A percentile compares a stretch with the other conserved stretches of the same genome.
These are phyloP conservation scores for Haematococcus lacustris DNA, from an alignment of 139 green algal genomes.

Conservation along the genomic window DNA sequence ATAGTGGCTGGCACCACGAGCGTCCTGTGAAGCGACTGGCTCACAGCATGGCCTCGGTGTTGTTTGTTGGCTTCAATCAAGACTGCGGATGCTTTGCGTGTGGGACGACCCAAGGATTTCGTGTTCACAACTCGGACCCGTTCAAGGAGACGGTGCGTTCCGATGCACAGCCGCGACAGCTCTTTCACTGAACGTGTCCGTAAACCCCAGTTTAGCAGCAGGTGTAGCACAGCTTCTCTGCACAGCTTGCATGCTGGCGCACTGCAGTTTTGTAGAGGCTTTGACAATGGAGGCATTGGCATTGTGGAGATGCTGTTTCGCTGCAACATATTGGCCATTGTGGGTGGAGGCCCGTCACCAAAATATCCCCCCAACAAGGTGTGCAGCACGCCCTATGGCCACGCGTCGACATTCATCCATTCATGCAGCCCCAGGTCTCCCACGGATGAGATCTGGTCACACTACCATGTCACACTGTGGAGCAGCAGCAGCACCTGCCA, in stretches of 20 bases:
- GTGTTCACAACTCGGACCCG: slow-evolving; percentile 87
- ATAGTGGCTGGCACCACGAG: too few relatives aligned
- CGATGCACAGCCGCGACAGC: too few relatives aligned
- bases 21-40: too few relatives aligned
- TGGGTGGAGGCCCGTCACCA: slow-evolving; percentile 77
- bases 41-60: slow-evolving; percentile 13
- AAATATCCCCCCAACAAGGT: slow-evolving; percentile 81
- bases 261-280: slow-evolving; percentile 76
- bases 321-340: slow-evolving; percentile 92
- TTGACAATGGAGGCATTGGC: slow-evolving; percentile 64
- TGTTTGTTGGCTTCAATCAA: slow-evolving; percentile 72
- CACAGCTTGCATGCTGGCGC: neutral
- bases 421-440: too few relatives aligned
- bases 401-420: too few relatives aligned
- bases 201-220: too few relatives aligned
- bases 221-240: too few relatives aligned
- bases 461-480: too few relatives aligned
- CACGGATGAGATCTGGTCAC: too few relatives aligned
- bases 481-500: too few relatives aligned
- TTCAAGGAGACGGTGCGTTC: slow-evolving; percentile 78
- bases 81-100: slow-evolving; percentile 81
- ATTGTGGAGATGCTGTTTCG: slow-evolving; percentile 94
- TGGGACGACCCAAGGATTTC: slow-evolving; percentile 74
- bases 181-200: too few relatives aligned
- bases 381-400: too few relatives aligned